Percentiles rank a stretch among this genome's conserved stretches.
Evolutionary conservation across 768 basidiomycete genomes (phyloP).

Genomic region (Suillus americanus): DNA sequence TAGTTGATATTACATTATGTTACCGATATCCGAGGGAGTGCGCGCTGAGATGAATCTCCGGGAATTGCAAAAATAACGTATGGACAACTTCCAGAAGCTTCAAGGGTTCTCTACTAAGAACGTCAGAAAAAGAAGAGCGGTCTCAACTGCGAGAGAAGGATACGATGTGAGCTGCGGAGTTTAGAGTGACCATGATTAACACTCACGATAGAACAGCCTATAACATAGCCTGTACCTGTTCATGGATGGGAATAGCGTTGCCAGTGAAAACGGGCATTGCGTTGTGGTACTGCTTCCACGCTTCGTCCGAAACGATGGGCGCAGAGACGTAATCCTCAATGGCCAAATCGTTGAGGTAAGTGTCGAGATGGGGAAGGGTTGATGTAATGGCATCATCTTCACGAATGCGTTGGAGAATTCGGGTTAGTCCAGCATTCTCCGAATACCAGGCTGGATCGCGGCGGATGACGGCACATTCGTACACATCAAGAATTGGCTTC

Average conservation of each 20-base stretch:
- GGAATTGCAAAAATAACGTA: slow-evolving; percentile 8
- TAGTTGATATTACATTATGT: slow-evolving; percentile 10
- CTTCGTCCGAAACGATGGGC: slow-evolving; percentile 50
- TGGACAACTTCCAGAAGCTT: background rate
- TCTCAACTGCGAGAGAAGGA: slow-evolving; percentile 9
- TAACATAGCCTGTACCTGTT: slow-evolving; percentile 44
- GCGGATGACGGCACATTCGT: slow-evolving; percentile 51
- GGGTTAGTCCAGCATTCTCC: slow-evolving; percentile 48
- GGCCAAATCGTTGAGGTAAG: slow-evolving; percentile 41
- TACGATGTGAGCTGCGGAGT: slow-evolving; percentile 8
- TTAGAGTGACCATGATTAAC: slow-evolving; percentile 3
- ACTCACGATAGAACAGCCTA: slow-evolving; percentile 25
- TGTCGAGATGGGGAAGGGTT: slow-evolving; percentile 42
- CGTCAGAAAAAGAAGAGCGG: slow-evolving; percentile 2
- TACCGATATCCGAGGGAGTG: slow-evolving; percentile 9
- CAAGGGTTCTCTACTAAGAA: background rate
- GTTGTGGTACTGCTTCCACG: slow-evolving; percentile 48
- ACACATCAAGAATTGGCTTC: slow-evolving; percentile 52
- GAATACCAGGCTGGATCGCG: slow-evolving; percentile 61
- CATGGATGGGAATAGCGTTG: slow-evolving; percentile 36
- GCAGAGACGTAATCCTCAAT: slow-evolving; percentile 52
- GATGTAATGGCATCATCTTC: slow-evolving; percentile 47
- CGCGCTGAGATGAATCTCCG: slow-evolving; percentile 6
- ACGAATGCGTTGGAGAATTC: slow-evolving; percentile 46
- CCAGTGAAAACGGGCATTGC: slow-evolving; percentile 43